Conservation (phyloP, 163 green algal genomes). For the Chlorella variabilis region DNA sequence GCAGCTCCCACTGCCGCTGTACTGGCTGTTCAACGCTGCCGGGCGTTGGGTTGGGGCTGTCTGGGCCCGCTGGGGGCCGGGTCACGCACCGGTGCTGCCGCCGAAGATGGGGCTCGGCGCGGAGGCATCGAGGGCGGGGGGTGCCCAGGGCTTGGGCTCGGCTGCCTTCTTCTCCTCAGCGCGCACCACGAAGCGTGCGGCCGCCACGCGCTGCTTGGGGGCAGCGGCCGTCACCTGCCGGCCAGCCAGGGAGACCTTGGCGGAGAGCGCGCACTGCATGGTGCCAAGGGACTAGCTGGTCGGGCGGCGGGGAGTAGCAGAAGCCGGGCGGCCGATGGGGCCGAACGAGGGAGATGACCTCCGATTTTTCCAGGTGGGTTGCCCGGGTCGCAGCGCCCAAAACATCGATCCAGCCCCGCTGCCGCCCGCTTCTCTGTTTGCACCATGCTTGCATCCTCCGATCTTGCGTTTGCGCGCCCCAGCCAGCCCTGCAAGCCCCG, state of each 20-base stretch:
- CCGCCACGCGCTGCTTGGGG: not conserved
- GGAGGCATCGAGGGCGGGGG: slow-evolving; percentile 39
- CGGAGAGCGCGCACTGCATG: slow-evolving; percentile 23
- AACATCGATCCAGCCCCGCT: too few species aligned
- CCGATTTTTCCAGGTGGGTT: not conserved
- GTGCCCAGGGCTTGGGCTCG: slow-evolving; percentile 36
- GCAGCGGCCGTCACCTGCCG: slow-evolving; percentile 4
- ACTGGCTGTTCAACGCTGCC: not conserved
- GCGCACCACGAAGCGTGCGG: slow-evolving; percentile 31
- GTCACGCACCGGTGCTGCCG: slow-evolving; percentile 79
- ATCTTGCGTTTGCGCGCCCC: too few species aligned
- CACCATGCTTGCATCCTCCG: too few species aligned
- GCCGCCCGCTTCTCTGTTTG: too few species aligned
- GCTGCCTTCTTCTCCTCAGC: slow-evolving; percentile 19
- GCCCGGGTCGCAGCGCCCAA: too few species aligned
- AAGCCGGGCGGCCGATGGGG: too few species aligned
- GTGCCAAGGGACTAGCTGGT: not conserved
- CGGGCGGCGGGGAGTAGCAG: not conserved
- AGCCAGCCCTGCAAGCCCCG: too few species aligned
- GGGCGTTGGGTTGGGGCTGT: not conserved
- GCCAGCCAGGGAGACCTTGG: slow-evolving; percentile 16
- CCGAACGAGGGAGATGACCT: not conserved
- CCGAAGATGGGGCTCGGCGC: slow-evolving; percentile 91
- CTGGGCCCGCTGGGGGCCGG: not conserved
- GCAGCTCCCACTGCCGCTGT: not conserved